Conservation (phyloP, 257 asterid genomes). For the Ilex aquifolium region DNA sequence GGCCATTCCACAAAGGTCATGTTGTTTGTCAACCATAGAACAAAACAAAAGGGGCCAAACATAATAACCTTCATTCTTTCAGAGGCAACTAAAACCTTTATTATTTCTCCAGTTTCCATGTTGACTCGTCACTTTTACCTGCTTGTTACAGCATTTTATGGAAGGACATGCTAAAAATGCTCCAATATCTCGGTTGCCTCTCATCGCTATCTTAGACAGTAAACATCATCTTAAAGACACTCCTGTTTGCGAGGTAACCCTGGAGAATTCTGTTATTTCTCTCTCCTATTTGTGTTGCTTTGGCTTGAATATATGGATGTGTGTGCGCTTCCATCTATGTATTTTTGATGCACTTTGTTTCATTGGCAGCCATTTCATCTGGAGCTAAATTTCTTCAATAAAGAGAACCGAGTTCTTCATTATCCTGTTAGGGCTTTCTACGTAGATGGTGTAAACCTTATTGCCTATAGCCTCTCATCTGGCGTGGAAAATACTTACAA, state of each 20-base stretch:
- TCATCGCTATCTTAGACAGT: slow-evolving; percentile 67
- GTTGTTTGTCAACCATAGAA: neutral
- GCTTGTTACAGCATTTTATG: slow-evolving; percentile 86
- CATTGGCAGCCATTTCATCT: slow-evolving; percentile 82
- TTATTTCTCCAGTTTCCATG: neutral
- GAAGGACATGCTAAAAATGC: slow-evolving; percentile 97
- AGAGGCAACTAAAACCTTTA: neutral
- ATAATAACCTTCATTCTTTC: neutral
- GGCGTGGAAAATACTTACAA: slow-evolving; percentile 84
- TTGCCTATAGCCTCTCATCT: slow-evolving; percentile 91
- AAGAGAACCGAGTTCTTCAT: slow-evolving; percentile 81
- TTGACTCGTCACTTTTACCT: slow-evolving; percentile 23
- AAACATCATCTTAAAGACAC: slow-evolving; percentile 65
- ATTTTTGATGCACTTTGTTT: slow-evolving; percentile 14
- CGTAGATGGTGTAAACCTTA: slow-evolving; percentile 80
- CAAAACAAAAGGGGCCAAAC: neutral
- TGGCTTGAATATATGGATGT: no score
- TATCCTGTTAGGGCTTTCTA: slow-evolving; percentile 97
- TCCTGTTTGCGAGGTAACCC: slow-evolving; percentile 85
- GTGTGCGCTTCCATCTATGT: no score
- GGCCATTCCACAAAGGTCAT: neutral
- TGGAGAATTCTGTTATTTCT: neutral
- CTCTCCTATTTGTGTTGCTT: neutral
- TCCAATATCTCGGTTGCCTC: slow-evolving; percentile 94
- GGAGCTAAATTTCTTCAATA: slow-evolving; percentile 92